Conservation (phyloP, 441 rosid species). For the Brassica balearica region DNA sequence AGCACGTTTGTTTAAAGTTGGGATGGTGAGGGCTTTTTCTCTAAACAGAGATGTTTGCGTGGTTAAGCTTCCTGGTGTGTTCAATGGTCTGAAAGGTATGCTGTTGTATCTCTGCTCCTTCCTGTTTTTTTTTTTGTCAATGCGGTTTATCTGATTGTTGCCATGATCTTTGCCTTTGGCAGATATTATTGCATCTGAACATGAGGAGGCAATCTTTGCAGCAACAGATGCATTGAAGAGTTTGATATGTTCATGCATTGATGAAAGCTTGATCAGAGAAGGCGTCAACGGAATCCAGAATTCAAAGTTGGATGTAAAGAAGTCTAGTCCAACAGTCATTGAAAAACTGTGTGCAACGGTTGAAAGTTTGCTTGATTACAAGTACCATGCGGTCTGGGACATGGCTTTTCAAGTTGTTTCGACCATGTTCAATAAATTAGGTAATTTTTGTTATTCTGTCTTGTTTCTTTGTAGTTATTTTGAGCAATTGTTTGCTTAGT, state of each 20-base stretch:
- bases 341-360: constrained; percentile 78
- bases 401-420: constrained; percentile 84
- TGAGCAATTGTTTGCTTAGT: constrained; percentile 15
- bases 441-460: constrained; percentile 42
- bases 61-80: constrained; percentile 69
- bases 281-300: constrained; percentile 65
- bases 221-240: constrained; percentile 82
- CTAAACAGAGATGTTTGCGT: constrained; percentile 71
- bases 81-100: constrained; percentile 84
- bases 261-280: constrained; percentile 77
- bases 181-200: constrained; percentile 87
- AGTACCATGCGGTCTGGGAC: constrained; percentile 79
- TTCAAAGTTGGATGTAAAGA: constrained; percentile 48
- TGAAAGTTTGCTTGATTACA: constrained; percentile 88
- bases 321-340: constrained; percentile 70
- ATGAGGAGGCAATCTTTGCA: constrained; percentile 89
- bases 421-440: constrained; percentile 79
- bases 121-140: neutral
- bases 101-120: constrained; percentile 24
- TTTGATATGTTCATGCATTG: constrained; percentile 72
- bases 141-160: constrained; percentile 15
- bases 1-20: constrained; percentile 81
- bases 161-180: constrained; percentile 43
- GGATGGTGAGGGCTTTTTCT: constrained; percentile 73
- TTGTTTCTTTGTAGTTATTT: constrained; percentile 6